Evolutionary conservation across 2,329 filamentous ascomycete genomes (phyloP).

Genomic region (Calonectria pseudoreteaudii): DNA sequence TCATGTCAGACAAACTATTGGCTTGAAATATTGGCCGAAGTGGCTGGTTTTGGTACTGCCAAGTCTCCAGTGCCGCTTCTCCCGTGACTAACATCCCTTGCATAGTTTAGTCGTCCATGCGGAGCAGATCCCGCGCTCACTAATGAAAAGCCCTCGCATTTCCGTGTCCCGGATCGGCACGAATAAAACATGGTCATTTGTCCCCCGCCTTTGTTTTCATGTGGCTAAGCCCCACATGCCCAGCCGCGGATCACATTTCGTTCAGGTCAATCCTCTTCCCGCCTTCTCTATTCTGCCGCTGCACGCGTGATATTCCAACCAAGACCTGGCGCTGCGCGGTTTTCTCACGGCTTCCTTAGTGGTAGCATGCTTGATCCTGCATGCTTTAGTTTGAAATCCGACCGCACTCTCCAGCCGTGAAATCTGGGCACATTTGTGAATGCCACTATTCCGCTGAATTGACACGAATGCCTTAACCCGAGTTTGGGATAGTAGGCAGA

Average conservation of each 20-base stretch:
- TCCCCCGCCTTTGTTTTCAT: background rate
- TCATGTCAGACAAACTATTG: background rate
- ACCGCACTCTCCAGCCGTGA: background rate
- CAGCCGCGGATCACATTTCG: background rate
- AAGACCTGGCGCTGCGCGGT: background rate
- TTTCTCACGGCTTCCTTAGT: background rate
- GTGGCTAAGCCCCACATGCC: background rate
- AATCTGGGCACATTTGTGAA: background rate
- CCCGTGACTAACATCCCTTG: background rate
- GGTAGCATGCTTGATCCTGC: background rate
- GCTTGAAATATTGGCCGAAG: background rate
- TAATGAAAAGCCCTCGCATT: background rate
- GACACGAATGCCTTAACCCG: background rate
- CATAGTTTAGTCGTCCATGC: background rate
- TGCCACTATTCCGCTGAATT: background rate
- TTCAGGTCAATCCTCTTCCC: background rate
- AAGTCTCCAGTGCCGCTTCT: background rate
- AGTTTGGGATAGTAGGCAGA: background rate
- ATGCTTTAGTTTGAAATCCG: background rate
- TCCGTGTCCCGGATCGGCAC: background rate
- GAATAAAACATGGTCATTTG: background rate
- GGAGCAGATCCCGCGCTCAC: background rate
- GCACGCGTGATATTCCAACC: background rate
- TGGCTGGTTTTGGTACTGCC: background rate
- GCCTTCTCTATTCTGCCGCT: background rate